These are phyloP conservation scores for Euphorbia lathyris DNA, from an alignment of 345 rosid species.

Conservation along the genomic window DNA sequence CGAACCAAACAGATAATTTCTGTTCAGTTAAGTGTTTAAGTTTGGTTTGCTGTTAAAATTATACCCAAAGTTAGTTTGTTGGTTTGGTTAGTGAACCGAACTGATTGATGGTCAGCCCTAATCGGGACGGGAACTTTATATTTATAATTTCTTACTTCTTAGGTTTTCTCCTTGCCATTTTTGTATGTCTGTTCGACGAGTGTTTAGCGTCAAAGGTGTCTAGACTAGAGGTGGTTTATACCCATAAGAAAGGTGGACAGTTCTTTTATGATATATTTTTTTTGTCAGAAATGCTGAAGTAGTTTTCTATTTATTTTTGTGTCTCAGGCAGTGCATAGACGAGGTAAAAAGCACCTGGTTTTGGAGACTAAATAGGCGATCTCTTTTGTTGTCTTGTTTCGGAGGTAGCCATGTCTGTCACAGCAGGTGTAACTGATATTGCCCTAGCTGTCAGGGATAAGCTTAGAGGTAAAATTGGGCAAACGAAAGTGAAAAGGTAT, in stretches of 20 bases:
- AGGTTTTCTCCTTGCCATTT: neutral
- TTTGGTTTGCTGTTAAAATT: too few species aligned
- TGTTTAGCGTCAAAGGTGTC: too few species aligned
- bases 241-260: neutral
- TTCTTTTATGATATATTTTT: neutral
- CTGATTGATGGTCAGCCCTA: too few species aligned
- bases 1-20: too few species aligned
- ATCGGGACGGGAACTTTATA: too few species aligned
- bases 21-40: too few species aligned
- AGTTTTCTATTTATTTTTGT: neutral
- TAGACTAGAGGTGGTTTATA: neutral
- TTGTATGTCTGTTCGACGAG: neutral
- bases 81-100: too few species aligned
- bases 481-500: conserved; percentile 67
- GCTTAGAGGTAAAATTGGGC: conserved; percentile 63
- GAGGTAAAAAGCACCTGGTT: neutral
- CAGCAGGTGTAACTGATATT: conserved; percentile 67
- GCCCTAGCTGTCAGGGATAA: conserved; percentile 63
- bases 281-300: neutral
- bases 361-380: neutral
- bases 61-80: too few species aligned
- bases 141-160: too few species aligned
- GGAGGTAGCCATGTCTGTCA: conserved; percentile 50
- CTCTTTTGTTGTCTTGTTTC: neutral
- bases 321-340: neutral